Evolutionary conservation across 768 basidiomycete species (phyloP).

Genomic region (Auriscalpium microsporum): DNA sequence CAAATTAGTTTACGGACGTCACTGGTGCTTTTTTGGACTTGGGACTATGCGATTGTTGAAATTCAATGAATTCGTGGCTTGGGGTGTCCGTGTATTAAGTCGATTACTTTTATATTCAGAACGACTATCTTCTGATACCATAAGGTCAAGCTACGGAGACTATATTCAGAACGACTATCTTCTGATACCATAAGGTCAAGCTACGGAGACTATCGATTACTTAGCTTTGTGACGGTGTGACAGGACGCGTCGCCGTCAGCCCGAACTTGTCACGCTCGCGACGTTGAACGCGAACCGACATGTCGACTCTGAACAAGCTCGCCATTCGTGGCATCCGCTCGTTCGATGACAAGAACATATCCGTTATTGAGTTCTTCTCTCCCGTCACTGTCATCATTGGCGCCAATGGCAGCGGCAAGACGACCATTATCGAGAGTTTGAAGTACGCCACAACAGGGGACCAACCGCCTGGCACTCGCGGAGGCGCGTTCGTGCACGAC

Average conservation of each 20-base stretch:
- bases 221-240: neutral
- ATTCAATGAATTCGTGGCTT: neutral
- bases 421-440: slow-evolving; percentile 97
- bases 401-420: slow-evolving; percentile 97
- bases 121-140: too few species aligned
- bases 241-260: neutral
- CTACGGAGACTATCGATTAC: too few species aligned
- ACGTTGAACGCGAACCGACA: slow-evolving; percentile 18
- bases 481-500: slow-evolving; percentile 98
- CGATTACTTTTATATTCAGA: too few species aligned
- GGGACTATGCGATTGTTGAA: too few species aligned
- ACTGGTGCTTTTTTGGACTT: too few species aligned
- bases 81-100: too few species aligned
- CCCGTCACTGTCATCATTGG: slow-evolving; percentile 99
- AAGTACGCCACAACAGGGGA: slow-evolving; percentile 99
- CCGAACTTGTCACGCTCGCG: neutral
- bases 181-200: too few species aligned
- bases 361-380: slow-evolving; percentile 93
- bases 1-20: too few species aligned
- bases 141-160: too few species aligned
- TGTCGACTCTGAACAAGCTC: slow-evolving; percentile 86
- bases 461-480: slow-evolving; percentile 93
- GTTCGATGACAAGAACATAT: slow-evolving; percentile 91
- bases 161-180: too few species aligned
- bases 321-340: slow-evolving; percentile 91